phyloP scores from a whole-genome alignment of 2,329 filamentous ascomycete species.

The Saccharata proteae region DNA sequence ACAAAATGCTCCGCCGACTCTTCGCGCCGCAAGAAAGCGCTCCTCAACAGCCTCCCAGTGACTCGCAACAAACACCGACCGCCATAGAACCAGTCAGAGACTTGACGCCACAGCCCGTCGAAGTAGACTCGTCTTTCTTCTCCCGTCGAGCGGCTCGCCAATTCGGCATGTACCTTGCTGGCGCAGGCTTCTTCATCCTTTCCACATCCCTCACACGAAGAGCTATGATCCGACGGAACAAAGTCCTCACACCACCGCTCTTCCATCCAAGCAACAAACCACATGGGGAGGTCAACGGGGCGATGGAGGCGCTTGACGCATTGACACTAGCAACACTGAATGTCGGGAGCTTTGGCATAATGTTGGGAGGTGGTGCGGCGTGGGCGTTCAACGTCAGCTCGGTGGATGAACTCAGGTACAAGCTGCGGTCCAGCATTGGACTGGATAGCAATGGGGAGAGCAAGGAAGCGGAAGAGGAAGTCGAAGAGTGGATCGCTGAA shows the following conservation, averaged over 20 bases:
- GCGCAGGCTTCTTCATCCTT: slow-evolving; percentile 61
- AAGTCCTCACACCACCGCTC: slow-evolving; percentile 54
- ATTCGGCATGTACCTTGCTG: slow-evolving; percentile 59
- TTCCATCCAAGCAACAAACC: slow-evolving; percentile 49
- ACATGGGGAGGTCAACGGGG: slow-evolving; percentile 44
- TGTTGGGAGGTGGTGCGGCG: slow-evolving; percentile 59
- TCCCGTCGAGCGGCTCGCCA: slow-evolving; percentile 46
- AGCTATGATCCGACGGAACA: slow-evolving; percentile 51
- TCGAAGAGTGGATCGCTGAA: slow-evolving; percentile 41
- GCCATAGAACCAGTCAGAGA: slow-evolving; percentile 14
- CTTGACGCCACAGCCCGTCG: slow-evolving; percentile 18
- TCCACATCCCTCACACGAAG: slow-evolving; percentile 54
- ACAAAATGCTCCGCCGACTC: too few species aligned
- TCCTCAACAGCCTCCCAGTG: too few species aligned
- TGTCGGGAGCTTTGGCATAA: slow-evolving; percentile 61
- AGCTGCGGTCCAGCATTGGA: slow-evolving; percentile 36
- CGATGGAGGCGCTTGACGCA: slow-evolving; percentile 68
- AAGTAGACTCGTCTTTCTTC: too few species aligned
- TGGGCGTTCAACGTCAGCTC: slow-evolving; percentile 63
- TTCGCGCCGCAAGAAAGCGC: too few species aligned
- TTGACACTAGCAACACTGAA: slow-evolving; percentile 81
- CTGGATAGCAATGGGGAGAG: slow-evolving; percentile 33
- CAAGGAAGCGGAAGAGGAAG: slow-evolving; percentile 40
- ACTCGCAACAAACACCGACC: too few species aligned
- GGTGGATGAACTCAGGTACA: slow-evolving; percentile 43